Conservation (phyloP, 2,329 filamentous ascomycete species). For the Salinomyces thailandicus region DNA sequence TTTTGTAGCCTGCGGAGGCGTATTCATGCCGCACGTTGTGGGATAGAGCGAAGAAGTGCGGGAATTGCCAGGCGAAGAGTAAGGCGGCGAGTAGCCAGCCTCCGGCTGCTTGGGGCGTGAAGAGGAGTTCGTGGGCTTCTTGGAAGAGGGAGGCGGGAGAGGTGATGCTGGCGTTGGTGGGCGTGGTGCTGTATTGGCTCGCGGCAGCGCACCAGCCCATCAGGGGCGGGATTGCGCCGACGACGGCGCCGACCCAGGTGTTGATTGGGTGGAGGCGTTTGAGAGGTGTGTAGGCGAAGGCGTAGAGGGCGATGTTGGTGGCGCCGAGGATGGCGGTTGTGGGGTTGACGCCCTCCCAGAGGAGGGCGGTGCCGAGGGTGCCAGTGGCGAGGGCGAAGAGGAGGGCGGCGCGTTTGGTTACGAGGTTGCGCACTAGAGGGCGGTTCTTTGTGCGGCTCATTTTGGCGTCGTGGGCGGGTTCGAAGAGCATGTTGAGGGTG, state of each 20-base stretch:
- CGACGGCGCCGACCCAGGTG: slow-evolving; percentile 88
- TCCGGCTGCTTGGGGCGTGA: slow-evolving; percentile 40
- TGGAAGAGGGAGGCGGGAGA: slow-evolving; percentile 14
- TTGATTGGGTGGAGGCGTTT: slow-evolving; percentile 81
- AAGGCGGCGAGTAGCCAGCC: slow-evolving; percentile 82
- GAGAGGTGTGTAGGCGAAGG: slow-evolving; percentile 82
- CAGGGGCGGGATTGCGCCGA: slow-evolving; percentile 85
- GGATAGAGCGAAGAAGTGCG: slow-evolving; percentile 91
- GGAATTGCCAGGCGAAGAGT: slow-evolving; percentile 94
- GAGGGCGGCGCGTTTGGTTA: slow-evolving; percentile 60
- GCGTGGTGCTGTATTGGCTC: slow-evolving; percentile 61
- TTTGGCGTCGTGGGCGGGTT: slow-evolving; percentile 76
- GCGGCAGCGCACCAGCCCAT: slow-evolving; percentile 98
- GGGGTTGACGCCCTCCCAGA: slow-evolving; percentile 88
- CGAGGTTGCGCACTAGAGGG: slow-evolving; percentile 71
- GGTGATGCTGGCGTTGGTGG: slow-evolving; percentile 13
- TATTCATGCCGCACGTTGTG: slow-evolving; percentile 88
- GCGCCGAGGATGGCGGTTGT: slow-evolving; percentile 80
- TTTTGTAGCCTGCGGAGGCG: slow-evolving; percentile 53
- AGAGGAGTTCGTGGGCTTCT: slow-evolving; percentile 25
- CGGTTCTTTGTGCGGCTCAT: slow-evolving; percentile 91
- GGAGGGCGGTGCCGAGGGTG: slow-evolving; percentile 54
- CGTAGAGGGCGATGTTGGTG: slow-evolving; percentile 80
- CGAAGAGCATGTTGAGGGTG: slow-evolving; percentile 93
- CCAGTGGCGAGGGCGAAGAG: slow-evolving; percentile 71